These are phyloP conservation scores for Penicillium simplicissimum DNA, from an alignment of 495 filamentous ascomycete genomes.

Conservation along the genomic window DNA sequence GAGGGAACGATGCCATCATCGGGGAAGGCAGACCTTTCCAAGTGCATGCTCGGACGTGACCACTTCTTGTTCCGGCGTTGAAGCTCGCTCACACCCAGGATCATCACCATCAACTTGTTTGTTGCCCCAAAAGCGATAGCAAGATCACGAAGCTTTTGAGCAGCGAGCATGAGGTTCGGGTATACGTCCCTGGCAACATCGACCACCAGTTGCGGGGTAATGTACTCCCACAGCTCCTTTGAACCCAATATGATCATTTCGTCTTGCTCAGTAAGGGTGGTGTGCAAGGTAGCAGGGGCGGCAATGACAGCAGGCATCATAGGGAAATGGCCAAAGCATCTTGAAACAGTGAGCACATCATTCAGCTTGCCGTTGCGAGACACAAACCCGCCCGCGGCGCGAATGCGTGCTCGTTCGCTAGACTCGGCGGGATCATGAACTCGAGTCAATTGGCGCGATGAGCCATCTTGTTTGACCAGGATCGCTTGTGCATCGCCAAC, in stretches of 20 bases:
- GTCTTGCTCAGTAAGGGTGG: slow-evolving; percentile 83
- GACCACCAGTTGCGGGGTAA: slow-evolving; percentile 84
- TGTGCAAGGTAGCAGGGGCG: slow-evolving; percentile 77
- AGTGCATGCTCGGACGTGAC: slow-evolving; percentile 75
- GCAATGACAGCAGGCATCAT: slow-evolving; percentile 92
- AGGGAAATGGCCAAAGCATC: slow-evolving; percentile 92
- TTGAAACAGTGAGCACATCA: slow-evolving; percentile 84
- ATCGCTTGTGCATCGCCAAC: slow-evolving; percentile 94
- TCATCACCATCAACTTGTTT: slow-evolving; percentile 98
- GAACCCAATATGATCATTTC: slow-evolving; percentile 92
- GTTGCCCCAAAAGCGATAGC: slow-evolving; percentile 93
- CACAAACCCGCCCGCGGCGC: slow-evolving; percentile 93
- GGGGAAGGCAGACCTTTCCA: slow-evolving; percentile 67
- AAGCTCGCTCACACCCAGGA: slow-evolving; percentile 86
- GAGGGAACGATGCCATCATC: slow-evolving; percentile 68
- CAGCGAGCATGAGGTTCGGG: slow-evolving; percentile 89
- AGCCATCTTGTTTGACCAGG: slow-evolving; percentile 84
- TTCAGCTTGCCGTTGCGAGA: slow-evolving; percentile 92
- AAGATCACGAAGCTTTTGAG: slow-evolving; percentile 91
- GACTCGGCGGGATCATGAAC: slow-evolving; percentile 91
- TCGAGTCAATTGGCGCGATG: slow-evolving; percentile 74
- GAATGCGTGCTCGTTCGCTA: slow-evolving; percentile 81
- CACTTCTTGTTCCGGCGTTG: slow-evolving; percentile 76
- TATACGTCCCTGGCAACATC: slow-evolving; percentile 85
- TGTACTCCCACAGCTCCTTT: slow-evolving; percentile 90